phyloP scores from a whole-genome alignment of 2,329 filamentous ascomycete species.

The Xylariaceae sp. region DNA sequence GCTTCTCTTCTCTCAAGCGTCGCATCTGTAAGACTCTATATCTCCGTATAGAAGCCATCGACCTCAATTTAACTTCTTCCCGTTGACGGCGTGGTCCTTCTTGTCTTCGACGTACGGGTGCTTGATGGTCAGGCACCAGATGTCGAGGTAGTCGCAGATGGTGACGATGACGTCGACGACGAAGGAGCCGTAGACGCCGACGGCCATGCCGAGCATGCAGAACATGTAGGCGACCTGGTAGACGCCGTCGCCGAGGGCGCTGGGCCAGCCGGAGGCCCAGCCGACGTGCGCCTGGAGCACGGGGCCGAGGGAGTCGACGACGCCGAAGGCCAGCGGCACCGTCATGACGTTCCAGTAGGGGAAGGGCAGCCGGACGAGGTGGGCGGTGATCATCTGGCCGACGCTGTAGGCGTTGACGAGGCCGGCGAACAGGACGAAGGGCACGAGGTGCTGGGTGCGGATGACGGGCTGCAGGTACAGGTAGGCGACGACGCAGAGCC shows the following conservation, averaged over 20 bases:
- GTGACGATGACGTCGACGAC: conserved; percentile 96
- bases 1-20: no score
- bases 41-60: background rate
- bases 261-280: conserved; percentile 73
- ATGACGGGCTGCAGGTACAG: conserved; percentile 84
- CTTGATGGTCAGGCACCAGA: conserved; percentile 98
- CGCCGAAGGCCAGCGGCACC: conserved; percentile 75
- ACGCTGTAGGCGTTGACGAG: conserved; percentile 94
- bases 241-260: conserved; percentile 71
- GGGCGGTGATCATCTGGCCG: conserved; percentile 92
- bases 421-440: conserved; percentile 86
- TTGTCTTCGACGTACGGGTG: conserved; percentile 62
- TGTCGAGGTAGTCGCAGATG: conserved; percentile 97
- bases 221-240: conserved; percentile 94
- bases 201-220: conserved; percentile 77
- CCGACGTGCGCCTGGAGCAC: conserved; percentile 60
- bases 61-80: conserved; percentile 43
- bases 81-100: conserved; percentile 37
- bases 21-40: no score
- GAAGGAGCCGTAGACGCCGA: conserved; percentile 97
- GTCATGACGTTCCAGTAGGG: conserved; percentile 88
- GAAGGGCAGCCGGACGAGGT: conserved; percentile 84
- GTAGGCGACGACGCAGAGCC: conserved; percentile 77
- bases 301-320: conserved; percentile 80
- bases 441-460: conserved; percentile 79